A percentile compares a stretch with the other conserved stretches of the same genome.
Conservation (phyloP, 78 protist genomes). For the Dictyostelium firmibasis region DNA sequence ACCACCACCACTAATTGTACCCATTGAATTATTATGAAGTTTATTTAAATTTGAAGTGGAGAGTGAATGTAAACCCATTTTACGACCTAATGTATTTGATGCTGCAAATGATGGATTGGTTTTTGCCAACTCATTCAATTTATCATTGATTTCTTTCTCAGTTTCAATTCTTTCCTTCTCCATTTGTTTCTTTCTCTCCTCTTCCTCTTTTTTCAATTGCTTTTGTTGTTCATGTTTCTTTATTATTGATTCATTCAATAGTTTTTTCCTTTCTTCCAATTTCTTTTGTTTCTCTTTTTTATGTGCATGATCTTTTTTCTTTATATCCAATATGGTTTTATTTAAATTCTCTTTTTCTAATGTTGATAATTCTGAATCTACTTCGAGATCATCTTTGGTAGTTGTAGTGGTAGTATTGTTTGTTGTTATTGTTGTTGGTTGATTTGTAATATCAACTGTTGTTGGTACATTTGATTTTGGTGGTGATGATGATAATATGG, state of each 20-base stretch:
- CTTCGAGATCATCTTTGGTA: background rate
- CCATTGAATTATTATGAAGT: background rate
- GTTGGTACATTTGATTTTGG: background rate
- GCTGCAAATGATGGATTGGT: background rate
- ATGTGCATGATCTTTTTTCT: slow-evolving; percentile 26
- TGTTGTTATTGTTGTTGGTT: background rate
- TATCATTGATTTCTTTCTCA: slow-evolving; percentile 18
- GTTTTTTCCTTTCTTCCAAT: slow-evolving; percentile 47
- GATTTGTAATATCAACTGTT: background rate
- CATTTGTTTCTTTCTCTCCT: slow-evolving; percentile 38
- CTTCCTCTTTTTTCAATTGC: slow-evolving; percentile 28
- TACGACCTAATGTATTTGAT: background rate
- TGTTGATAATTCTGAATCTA: background rate
- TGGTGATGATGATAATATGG: background rate
- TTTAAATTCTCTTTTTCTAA: background rate
- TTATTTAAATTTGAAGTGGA: background rate
- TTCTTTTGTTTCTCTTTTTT: slow-evolving; percentile 62
- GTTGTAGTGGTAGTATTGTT: background rate
- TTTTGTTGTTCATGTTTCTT: slow-evolving; percentile 49
- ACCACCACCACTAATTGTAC: background rate
- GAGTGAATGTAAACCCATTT: background rate
- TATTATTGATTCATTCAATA: slow-evolving; percentile 23
- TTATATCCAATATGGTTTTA: slow-evolving; percentile 16
- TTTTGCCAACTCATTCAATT: slow-evolving; percentile 2
- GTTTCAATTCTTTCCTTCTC: slow-evolving; percentile 41